Conservation (phyloP, 2,329 filamentous ascomycete genomes). For the Fusarium sp. region DNA sequence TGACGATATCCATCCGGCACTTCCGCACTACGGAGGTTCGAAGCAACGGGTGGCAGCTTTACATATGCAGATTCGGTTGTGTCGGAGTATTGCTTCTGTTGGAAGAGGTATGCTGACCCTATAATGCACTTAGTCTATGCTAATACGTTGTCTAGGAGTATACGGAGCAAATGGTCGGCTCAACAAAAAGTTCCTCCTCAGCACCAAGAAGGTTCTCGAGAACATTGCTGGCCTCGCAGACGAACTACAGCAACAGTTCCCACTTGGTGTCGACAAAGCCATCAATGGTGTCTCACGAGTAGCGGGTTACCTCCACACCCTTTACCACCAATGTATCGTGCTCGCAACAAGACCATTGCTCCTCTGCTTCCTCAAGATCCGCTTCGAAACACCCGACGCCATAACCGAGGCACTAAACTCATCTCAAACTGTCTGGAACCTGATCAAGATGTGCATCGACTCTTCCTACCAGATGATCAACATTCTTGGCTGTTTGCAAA, state of each 20-base stretch:
- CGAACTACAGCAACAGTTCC: constrained; percentile 47
- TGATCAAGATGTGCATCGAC: constrained; percentile 51
- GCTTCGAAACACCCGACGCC: constrained; percentile 43
- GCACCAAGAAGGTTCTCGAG: constrained; percentile 47
- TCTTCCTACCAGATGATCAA: constrained; percentile 50
- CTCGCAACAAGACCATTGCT: constrained; percentile 49
- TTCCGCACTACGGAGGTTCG: constrained; percentile 47
- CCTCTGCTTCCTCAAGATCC: constrained; percentile 49
- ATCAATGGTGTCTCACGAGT: constrained; percentile 50
- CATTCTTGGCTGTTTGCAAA: constrained; percentile 57
- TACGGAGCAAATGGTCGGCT: constrained; percentile 48
- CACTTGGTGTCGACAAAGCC: constrained; percentile 44
- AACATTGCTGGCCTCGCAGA: constrained; percentile 47
- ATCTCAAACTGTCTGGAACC: constrained; percentile 48
- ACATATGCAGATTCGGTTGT: constrained; percentile 50
- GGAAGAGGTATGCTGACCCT: constrained; percentile 40
- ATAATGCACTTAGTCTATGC: fast-evolving
- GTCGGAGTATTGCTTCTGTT: constrained; percentile 47
- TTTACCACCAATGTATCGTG: constrained; percentile 51
- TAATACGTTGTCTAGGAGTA: constrained; percentile 31
- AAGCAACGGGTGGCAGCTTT: constrained; percentile 44
- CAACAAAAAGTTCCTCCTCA: constrained; percentile 47
- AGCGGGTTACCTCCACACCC: constrained; percentile 48
- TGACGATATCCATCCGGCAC: constrained; percentile 60
- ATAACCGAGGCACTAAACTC: constrained; percentile 53